Evolutionary conservation across 1,284 basidiomycete genomes (phyloP), one percentile per base, ranked within the genome.

Genomic region (Leccinum subspadiceum): DNA sequence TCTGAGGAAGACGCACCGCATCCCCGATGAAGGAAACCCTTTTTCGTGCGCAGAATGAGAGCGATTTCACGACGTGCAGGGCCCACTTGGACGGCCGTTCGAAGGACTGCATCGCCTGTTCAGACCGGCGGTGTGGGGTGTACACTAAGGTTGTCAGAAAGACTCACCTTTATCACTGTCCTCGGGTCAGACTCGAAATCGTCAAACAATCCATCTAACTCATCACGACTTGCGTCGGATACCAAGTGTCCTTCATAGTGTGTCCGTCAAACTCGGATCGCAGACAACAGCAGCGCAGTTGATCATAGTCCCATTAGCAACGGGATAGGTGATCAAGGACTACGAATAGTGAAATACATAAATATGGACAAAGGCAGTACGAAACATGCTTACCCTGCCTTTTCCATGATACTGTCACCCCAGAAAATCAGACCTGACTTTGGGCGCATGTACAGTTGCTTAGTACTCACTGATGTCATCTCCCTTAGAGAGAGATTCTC

Each of bases 151-250:
- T 13, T 22, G 44, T 20, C 10, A 4, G 24, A 10, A 33, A 2
- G 31, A 60, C 66, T 53, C 58, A 81, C 82, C 59, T 77, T 70
- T 6, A 81, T 29, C 24, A 83, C 57, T 0, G 72, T 66, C 62
- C 72, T 73, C 3, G 75, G 77, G 53, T 81, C 78, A 2, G 73
- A 70, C 62, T 83, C 82, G 74, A 80, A 83, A 12, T 70, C 62
- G 2, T 60, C 63, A 58, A 76, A 82, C 2, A 48, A 54, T 54
- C 68, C 39, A 29, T 65, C n/a, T 15, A 77, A 24, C 67, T 73
- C 73, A 58, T 73, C 65, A 58, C 55, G 70, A 49, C 59, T 66
- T 37, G 46, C 74, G 13, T 75, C 62, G 12, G 67, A 60, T 5
- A 78, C 76, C 73, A 72, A 78, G 8, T 73, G 71, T 10, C 75